phyloP scores from a whole-genome alignment of 768 basidiomycete genomes.

The Trametes cubensis region DNA sequence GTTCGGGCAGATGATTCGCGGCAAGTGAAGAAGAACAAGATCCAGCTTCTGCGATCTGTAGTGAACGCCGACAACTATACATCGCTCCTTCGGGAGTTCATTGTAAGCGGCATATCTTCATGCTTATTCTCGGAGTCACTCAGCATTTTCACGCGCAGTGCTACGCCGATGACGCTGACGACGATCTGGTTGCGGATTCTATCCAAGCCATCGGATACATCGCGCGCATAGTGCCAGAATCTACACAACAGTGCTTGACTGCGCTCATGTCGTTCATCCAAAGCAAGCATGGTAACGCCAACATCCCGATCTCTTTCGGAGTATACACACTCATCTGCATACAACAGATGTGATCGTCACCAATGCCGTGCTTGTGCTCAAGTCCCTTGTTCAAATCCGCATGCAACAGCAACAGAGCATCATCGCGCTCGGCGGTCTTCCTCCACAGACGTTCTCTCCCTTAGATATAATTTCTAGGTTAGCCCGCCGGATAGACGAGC shows the following conservation, averaged over 20 bases:
- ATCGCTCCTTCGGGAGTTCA: slow-evolving; percentile 78
- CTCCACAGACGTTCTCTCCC: slow-evolving; percentile 39
- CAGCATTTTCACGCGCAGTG: slow-evolving; percentile 50
- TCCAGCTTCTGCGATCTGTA: slow-evolving; percentile 70
- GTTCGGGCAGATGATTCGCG: slow-evolving; percentile 67
- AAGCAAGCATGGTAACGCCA: slow-evolving; percentile 58
- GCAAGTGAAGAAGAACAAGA: slow-evolving; percentile 73
- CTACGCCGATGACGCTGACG: slow-evolving; percentile 78
- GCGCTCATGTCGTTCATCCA: slow-evolving; percentile 81
- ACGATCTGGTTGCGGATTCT: slow-evolving; percentile 68
- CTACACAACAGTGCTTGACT: slow-evolving; percentile 69
- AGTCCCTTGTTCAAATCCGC: slow-evolving; percentile 77
- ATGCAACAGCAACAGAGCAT: slow-evolving; percentile 41
- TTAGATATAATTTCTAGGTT: slow-evolving; percentile 77
- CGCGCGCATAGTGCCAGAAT: slow-evolving; percentile 68
- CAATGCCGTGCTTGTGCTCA: slow-evolving; percentile 82
- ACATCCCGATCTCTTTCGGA: neutral
- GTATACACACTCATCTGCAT: neutral
- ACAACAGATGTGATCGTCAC: slow-evolving; percentile 73
- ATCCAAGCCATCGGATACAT: slow-evolving; percentile 80
- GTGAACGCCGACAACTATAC: slow-evolving; percentile 68
- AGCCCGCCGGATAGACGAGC: slow-evolving; percentile 75
- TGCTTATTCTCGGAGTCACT: neutral
- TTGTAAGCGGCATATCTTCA: slow-evolving; percentile 50
- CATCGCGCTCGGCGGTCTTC: slow-evolving; percentile 22